These are phyloP conservation scores for Saccharomycopsis hybrid DNA, from an alignment of 1,139 yeast species.

Conservation along the genomic window DNA sequence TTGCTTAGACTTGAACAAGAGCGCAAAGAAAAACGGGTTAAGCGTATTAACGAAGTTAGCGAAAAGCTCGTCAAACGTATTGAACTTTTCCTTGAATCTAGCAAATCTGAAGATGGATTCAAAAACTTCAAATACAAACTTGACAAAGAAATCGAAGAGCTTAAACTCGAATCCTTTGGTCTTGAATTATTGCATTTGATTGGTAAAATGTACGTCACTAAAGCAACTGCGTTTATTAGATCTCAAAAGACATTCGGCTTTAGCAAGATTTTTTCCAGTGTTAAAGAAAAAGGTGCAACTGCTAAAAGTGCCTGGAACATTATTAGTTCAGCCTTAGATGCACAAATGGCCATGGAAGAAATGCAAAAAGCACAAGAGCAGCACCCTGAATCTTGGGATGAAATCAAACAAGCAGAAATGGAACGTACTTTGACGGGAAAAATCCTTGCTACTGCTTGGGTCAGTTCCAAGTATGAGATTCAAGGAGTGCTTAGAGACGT, in stretches of 20 bases:
- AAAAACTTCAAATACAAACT: conserved; percentile 37
- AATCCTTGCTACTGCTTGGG: conserved; percentile 74
- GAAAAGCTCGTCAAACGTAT: conserved; percentile 40
- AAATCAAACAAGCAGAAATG: conserved; percentile 50
- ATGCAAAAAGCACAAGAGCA: conserved; percentile 51
- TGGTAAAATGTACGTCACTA: conserved; percentile 57
- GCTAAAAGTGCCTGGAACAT: conserved; percentile 64
- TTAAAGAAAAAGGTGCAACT: conserved; percentile 69
- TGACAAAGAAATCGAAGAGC: conserved; percentile 54
- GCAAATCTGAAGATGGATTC: conserved; percentile 29
- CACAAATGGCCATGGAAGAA: conserved; percentile 68
- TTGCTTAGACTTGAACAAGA: conserved; percentile 47
- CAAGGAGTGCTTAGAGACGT: conserved; percentile 62
- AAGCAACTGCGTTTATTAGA: conserved; percentile 46
- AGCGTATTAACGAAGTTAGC: conserved; percentile 49
- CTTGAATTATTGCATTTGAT: conserved; percentile 65
- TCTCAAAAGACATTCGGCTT: conserved; percentile 67
- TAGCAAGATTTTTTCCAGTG: conserved; percentile 56
- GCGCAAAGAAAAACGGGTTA: conserved; percentile 46
- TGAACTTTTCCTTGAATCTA: conserved; percentile 29
- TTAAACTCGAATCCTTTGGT: conserved; percentile 80
- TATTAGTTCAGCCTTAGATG: conserved; percentile 65
- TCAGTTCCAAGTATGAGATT: conserved; percentile 67
- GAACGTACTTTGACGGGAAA: conserved; percentile 68
- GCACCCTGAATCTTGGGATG: conserved; percentile 46